A percentile compares a stretch with the other conserved stretches of the same genome.
phyloP scores from a whole-genome alignment of 805 yeast genomes.

The Saccharomycopsis sp. region DNA sequence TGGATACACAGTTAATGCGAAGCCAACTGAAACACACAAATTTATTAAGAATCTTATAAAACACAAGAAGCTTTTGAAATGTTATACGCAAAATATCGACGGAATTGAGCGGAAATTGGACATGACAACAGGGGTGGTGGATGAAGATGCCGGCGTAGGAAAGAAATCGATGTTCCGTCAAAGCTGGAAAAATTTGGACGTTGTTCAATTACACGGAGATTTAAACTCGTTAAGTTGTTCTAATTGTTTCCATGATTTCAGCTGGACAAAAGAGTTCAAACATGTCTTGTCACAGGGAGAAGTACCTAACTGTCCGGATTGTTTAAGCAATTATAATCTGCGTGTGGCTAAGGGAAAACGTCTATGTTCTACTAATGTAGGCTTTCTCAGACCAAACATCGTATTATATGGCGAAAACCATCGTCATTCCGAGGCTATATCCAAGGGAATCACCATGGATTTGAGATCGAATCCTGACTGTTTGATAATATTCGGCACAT shows the following conservation, averaged over 20 bases:
- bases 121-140: conserved; percentile 47
- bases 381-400: conserved; percentile 79
- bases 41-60: conserved; percentile 59
- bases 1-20: conserved; percentile 53
- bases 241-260: conserved; percentile 48
- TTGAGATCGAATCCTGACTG: conserved; percentile 64
- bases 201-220: conserved; percentile 89
- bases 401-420: conserved; percentile 93
- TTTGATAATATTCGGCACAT: conserved; percentile 86
- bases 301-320: conserved; percentile 71
- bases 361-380: conserved; percentile 44
- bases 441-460: conserved; percentile 63
- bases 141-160: conserved; percentile 23
- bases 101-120: conserved; percentile 69
- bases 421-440: conserved; percentile 76
- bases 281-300: conserved; percentile 49
- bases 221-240: conserved; percentile 73
- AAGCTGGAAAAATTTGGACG: conserved; percentile 61
- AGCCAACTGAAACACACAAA: conserved; percentile 78
- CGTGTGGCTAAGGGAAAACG: conserved; percentile 69
- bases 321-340: conserved; percentile 49
- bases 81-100: conserved; percentile 95
- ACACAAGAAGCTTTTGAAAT: conserved; percentile 63
- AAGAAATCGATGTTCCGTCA: conserved; percentile 30
- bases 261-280: conserved; percentile 55